Base-by-base conservation (phyloP, 2,329 filamentous ascomycete genomes). In the Coleophoma cylindrospora region DNA sequence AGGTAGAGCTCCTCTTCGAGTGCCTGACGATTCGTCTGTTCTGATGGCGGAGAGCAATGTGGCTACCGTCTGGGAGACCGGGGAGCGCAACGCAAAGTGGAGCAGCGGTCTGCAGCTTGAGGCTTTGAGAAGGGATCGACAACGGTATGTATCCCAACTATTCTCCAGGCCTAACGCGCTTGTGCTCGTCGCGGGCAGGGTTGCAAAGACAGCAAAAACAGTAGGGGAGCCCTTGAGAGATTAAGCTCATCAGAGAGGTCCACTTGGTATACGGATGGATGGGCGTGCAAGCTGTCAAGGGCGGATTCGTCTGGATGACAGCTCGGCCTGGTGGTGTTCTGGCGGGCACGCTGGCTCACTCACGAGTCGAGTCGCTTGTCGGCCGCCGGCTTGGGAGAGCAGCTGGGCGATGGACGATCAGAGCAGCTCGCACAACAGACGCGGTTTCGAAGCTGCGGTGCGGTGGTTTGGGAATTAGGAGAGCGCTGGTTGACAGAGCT, bases 51-150 rank as follows among this genome's bases (percentile, higher is more conserved):
- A 52, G 53, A 48, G 44, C 49, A 40, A 49, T 51, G 49, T 27
- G 27, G 38, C 40, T 38, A 37, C 40, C 49, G 41, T 50, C 47
- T 52, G 48, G 49, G 45, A 41, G 44, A 46, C 47, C 48, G 51
- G 54, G 52, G 48, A 27, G 27, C 27, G 27, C 27, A 27, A 27
- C 27, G 27, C 27, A 27, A 27, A 27, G 41, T 44, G 41, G 41
- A 44, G 41, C 41, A 32, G 41, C 27, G 40, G 43, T 34, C 40
- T 43, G 45, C 44, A 47, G 53, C 55, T 50, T 40, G 50, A 56
- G 57, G 45, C 45, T 51, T 58, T 55, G 41, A 59, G 56, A 34
- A 55, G 53, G 44, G 58, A 61, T 61, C 58, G 57, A 57, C 58
- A 54, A 19, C 17, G 43, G 41, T 50, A 52, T 49, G 44, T 51